These are phyloP conservation scores for Rhynchospora tenuis DNA, from an alignment of 176 grass and related monocot genomes.

Conservation along the genomic window DNA sequence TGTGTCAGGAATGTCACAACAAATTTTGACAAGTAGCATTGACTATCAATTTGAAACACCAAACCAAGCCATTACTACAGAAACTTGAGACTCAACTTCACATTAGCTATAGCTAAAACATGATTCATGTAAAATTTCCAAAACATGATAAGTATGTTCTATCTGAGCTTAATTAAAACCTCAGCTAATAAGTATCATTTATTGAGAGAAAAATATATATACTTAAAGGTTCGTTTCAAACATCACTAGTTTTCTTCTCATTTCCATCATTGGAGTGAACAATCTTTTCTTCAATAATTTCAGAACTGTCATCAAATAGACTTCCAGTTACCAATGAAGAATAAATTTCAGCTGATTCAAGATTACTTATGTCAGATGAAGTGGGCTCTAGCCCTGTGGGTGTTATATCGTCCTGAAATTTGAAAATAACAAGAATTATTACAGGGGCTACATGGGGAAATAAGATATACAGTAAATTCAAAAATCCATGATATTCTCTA, in stretches of 20 bases:
- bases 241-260: conserved; percentile 5
- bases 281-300: conserved; percentile 16
- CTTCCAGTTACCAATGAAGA: conserved; percentile 45
- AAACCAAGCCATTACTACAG: neutral
- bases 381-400: conserved; percentile 14
- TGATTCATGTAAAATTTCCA: neutral
- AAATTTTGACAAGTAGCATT: neutral
- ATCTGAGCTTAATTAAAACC: neutral
- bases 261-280: conserved; percentile 5
- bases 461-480: neutral
- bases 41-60: neutral
- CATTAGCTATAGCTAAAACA: neutral
- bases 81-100: neutral
- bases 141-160: neutral
- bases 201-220: neutral
- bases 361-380: conserved; percentile 2
- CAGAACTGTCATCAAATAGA: conserved; percentile 46
- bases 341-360: conserved; percentile 36
- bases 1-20: neutral
- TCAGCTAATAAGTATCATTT: neutral
- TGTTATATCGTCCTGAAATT: conserved; percentile 23
- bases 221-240: neutral
- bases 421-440: conserved; percentile 1
- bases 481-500: conserved; percentile 12
- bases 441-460: neutral